Evolutionary conservation across 345 rosid genomes (phyloP), one percentile per base, ranked within the genome.

Genomic region (Diplotaxis tenuifolia): DNA sequence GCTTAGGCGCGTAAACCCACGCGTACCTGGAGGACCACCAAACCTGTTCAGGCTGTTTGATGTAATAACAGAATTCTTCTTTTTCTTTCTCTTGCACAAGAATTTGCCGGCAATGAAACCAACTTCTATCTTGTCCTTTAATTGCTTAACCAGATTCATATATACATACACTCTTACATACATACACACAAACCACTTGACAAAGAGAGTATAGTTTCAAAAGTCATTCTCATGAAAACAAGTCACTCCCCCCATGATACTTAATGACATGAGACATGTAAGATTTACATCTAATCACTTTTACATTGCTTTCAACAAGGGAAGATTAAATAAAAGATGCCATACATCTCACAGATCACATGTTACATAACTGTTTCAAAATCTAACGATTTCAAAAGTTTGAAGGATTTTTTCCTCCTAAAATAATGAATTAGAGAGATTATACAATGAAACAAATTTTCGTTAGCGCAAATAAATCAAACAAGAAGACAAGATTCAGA

Each of bases 91-190:
- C 69, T 63, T 68, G 65, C 77, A 72, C 75, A 40, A 67, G 76
- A 75, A 65, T 53, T 65, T 61, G 58, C 64, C 67, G 76, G 71
- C 77, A 65, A 70, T 50, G 75, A 66, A 77, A 77, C 80, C 80
- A 72, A 77, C 76, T 65, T 65, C 38, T 42, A 19, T 66, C 63
- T 21, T 77, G 80, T 77, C 76, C 73, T 77, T 66, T 76, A 73
- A 77, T 77, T 77, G 57, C 76, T 71, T 71, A 77, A 65, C 73
- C 72, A 71, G 11, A 71, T 65, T 67, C 50, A 66, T 66, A 10
- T 15, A 59, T 50, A 69, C 62, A 62, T 38, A 52, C 59, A 68
- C 62, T 38, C 49, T 19, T 25, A 52, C 62, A 61, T 36, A 23
- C n/a, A 55, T 12, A 49, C 12, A 65, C 49, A 54, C 65, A 15